Conservation (phyloP, 2,329 filamentous ascomycete genomes). For the Aspergillus transmontanensis region DNA sequence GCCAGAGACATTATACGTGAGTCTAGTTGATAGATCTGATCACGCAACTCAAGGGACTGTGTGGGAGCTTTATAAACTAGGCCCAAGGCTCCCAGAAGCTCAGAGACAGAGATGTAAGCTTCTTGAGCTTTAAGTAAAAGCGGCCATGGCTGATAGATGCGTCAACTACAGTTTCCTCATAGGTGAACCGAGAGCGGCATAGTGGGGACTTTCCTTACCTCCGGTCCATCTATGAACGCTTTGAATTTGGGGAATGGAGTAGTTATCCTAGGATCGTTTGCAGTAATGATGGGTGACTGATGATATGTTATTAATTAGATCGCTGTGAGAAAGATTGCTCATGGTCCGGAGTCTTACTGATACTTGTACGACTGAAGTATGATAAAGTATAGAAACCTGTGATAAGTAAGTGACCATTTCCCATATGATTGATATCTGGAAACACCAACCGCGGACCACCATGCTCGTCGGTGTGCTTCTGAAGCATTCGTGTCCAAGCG, state of each 20-base stretch:
- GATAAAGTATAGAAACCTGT: not conserved
- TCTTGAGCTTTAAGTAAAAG: not conserved
- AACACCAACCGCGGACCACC: constrained; percentile 14
- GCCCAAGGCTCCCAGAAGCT: not conserved
- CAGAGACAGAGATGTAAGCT: not conserved
- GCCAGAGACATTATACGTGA: not conserved
- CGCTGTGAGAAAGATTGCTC: too few species aligned
- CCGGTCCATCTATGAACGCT: not conserved
- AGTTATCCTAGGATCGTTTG: not conserved
- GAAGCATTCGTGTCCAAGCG: constrained; percentile 10
- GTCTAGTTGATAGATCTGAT: not conserved
- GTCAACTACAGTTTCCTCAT: not conserved
- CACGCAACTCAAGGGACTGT: not conserved
- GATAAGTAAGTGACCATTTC: not conserved
- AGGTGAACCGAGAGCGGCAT: not conserved
- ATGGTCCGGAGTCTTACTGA: not conserved
- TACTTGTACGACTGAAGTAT: not conserved
- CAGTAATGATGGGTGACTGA: not conserved
- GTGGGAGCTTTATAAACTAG: not conserved
- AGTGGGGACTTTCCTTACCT: not conserved
- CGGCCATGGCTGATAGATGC: not conserved
- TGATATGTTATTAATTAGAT: not conserved
- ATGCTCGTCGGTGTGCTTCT: constrained; percentile 23
- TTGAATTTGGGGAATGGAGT: not conserved
- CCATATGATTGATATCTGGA: not conserved